Evolutionary conservation across 495 filamentous ascomycete species (phyloP).

Genomic region (Aspergillus sclerotiicarbonarius): DNA sequence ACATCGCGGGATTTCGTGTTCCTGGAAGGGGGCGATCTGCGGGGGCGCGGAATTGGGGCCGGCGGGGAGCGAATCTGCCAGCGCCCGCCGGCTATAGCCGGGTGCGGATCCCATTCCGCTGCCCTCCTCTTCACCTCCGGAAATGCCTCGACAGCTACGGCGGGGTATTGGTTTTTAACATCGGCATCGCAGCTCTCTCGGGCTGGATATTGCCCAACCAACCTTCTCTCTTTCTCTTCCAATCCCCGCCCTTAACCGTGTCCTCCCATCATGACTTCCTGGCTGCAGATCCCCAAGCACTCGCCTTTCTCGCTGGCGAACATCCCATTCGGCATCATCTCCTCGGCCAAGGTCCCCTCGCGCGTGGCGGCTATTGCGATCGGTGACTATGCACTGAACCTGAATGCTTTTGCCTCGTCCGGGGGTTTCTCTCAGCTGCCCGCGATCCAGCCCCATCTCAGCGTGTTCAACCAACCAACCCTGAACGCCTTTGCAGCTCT

Average conservation of each 20-base stretch:
- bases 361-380: slow-evolving; percentile 76
- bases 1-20: no score
- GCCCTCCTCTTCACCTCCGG: background rate
- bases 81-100: background rate
- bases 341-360: slow-evolving; percentile 47
- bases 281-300: slow-evolving; percentile 62
- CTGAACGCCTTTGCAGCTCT: slow-evolving; percentile 83
- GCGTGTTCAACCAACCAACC: slow-evolving; percentile 65
- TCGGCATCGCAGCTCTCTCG: background rate
- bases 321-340: slow-evolving; percentile 91
- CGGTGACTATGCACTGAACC: slow-evolving; percentile 73
- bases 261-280: slow-evolving; percentile 54
- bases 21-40: background rate
- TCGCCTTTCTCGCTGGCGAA: slow-evolving; percentile 84
- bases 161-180: background rate
- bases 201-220: background rate
- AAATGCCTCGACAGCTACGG: background rate
- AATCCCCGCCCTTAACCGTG: background rate
- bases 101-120: background rate
- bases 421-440: slow-evolving; percentile 62
- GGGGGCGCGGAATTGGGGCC: slow-evolving; percentile 1
- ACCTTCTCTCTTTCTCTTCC: background rate
- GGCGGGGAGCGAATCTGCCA: background rate
- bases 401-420: slow-evolving; percentile 59
- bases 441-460: slow-evolving; percentile 51